phyloP scores from a whole-genome alignment of 139 green algal species.

The Mychonastes homosphaera region DNA sequence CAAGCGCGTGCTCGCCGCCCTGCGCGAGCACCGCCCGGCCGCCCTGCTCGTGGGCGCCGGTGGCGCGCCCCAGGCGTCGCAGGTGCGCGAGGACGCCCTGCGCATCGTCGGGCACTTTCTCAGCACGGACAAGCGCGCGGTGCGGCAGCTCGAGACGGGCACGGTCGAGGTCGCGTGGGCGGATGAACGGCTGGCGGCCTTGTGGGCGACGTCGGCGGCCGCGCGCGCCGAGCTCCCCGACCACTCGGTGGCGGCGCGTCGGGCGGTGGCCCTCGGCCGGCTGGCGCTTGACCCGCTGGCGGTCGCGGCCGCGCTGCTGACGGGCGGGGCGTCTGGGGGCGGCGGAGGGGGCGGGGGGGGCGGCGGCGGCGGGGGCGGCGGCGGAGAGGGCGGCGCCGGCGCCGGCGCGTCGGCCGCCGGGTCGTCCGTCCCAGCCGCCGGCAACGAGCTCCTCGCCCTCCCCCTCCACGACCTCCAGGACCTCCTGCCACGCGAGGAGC shows the following conservation, averaged over 20 bases:
- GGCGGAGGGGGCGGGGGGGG: conserved; percentile 35
- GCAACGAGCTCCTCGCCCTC: conserved; percentile 21
- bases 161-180: conserved; percentile 44
- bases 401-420: not conserved
- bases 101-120: conserved; percentile 26
- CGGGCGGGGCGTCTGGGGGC: too few species aligned
- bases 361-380: conserved; percentile 9
- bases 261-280: conserved; percentile 71
- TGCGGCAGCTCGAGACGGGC: conserved; percentile 36
- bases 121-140: conserved; percentile 13
- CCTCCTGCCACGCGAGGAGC: conserved; percentile 39
- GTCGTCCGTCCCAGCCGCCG: not conserved
- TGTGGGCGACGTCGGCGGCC: conserved; percentile 62
- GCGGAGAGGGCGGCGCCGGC: conserved; percentile 5
- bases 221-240: conserved; percentile 53
- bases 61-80: conserved; percentile 31
- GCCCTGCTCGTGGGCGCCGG: conserved; percentile 64
- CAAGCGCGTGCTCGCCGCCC: conserved; percentile 45
- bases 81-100: conserved; percentile 55
- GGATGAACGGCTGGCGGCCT: conserved; percentile 57
- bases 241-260: conserved; percentile 22
- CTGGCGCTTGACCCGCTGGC: conserved; percentile 71
- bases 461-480: conserved; percentile 34
- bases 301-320: conserved; percentile 61
- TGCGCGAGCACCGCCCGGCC: conserved; percentile 63